Evolutionary conservation across 768 basidiomycete genomes (phyloP), one percentile per base, ranked within the genome.

Genomic region (Agaricus blazei): DNA sequence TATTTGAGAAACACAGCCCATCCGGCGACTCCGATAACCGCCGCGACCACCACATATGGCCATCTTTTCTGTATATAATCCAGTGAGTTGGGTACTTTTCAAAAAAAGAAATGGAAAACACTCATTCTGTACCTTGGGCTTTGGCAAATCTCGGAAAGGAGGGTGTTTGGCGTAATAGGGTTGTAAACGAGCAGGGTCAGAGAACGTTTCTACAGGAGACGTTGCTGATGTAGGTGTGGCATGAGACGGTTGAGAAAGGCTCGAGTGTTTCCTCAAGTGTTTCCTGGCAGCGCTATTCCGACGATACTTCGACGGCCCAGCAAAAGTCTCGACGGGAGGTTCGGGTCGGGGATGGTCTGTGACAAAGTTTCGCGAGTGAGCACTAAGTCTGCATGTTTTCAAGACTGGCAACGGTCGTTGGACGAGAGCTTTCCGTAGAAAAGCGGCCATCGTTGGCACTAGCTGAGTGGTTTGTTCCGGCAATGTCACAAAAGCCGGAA

Each of bases 1-100:
- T 81, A 84, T 28, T 78, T 74, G 61, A 89, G 76, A 66, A 92
- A 92, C 6, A 75, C 76, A 3, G 70, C 80, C 89, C 89, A 90
- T 6, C 77, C 80, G 1, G 80, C 65, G 1, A 86, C 67, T 14
- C 87, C 89, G 5, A 81, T 55, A 0, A 72, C 69, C 15, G 76
- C 71, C 42, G 81, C 68, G 0, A 72, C 78, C 36, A 84, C 69
- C 19, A 83, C 63, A 23, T 75, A 63, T 0, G 88, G 87, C 87
- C 88, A 89, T 62, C 68, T 72, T 62, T 70, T 72, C 78, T 80
- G 45, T 45, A 4, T 45, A 15, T 19, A 42, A 52, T 29, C 49
- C 42, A 19, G 54, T 29, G 45, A 29, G 23, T n/a, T n/a, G n/a
- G n/a, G n/a, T n/a, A n/a, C n/a, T n/a, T n/a, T n/a, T n/a, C n/a